Evolutionary conservation across 106 monocot species (phyloP), one percentile per base, ranked within the genome.

Genomic region (Narthecium ossifragum): DNA sequence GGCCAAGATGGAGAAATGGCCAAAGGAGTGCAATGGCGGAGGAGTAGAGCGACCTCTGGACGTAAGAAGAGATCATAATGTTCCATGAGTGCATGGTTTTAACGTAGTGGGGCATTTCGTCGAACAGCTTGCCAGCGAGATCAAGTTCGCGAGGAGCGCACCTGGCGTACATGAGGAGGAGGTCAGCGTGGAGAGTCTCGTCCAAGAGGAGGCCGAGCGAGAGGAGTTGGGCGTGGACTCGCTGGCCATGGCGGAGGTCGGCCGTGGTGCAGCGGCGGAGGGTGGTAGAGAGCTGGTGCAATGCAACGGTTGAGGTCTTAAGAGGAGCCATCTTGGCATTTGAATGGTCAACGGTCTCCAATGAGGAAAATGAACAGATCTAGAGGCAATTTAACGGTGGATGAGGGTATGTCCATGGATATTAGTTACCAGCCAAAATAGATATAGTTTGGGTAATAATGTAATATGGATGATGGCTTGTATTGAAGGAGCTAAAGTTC

Each of bases 111-210:
- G 67, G 73, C 81, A 82, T 85, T 59, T 50, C 21, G 45, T 90
- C 85, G 62, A 90, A 82, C 61, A 82, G 26, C 5, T 39, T 34
- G 56, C 76, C 73, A 9, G 76, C 85, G 25, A 28, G 5, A 15
- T 1, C 1, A 36, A 74, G 46, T 1, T 5, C 41, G 24, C 59
- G 49, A 18, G 43, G 18, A 13, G 11, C 43, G 53, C 75, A 79
- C 27, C 78, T 66, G 14, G 64, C 55, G 75, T 85, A 82, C 36
- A 82, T 26, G 22, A 90, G 70, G 31, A 90, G 11, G 57, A 85
- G 70, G 59, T 90, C 85, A 34, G 90, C 78, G 40, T 81, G 67
- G 43, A 90, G 76, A 23, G 79, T 90, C 22, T 54, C 49, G 40
- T 84, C 60, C 1, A 78, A 63, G 26, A 72, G 58, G 34, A 81